Percentiles rank a stretch among this genome's conserved stretches.
Evolutionary conservation across 2,329 filamentous ascomycete species (phyloP).

Genomic region (Ploettnerulaceae sp.): DNA sequence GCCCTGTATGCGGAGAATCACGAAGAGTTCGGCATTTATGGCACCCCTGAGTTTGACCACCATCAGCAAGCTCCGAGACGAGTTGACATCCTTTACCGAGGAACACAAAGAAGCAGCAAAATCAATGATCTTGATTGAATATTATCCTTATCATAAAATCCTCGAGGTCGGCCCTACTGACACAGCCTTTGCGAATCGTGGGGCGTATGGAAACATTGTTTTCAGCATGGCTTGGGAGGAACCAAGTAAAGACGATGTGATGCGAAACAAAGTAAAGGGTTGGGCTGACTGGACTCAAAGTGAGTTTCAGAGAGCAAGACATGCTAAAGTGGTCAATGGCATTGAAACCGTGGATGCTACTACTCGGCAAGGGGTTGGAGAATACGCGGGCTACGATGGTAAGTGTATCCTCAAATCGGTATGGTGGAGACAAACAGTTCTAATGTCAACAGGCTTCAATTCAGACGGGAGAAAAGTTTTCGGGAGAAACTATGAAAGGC

Average conservation of each 20-base stretch:
- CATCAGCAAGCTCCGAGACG: conserved; percentile 23
- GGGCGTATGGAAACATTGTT: conserved; percentile 26
- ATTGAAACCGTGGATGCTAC: conserved; percentile 6
- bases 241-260: conserved; percentile 14
- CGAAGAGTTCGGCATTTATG: conserved; percentile 17
- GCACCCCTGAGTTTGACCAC: conserved; percentile 9
- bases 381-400: conserved; percentile 25
- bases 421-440: no score
- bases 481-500: conserved; percentile 39
- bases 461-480: conserved; percentile 36
- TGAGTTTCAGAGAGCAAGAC: conserved; percentile 16
- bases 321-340: no score
- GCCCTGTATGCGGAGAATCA: conserved; percentile 12
- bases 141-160: conserved; percentile 21
- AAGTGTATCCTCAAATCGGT: no score
- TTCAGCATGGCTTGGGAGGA: conserved; percentile 32
- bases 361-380: conserved; percentile 13
- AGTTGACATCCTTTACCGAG: conserved; percentile 31
- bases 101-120: conserved; percentile 16
- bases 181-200: conserved; percentile 28
- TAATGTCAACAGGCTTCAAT: conserved; percentile 14
- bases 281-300: conserved; percentile 10
- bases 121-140: conserved; percentile 25
- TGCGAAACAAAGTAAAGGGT: conserved; percentile 20
- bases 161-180: conserved; percentile 21